phyloP scores from a whole-genome alignment of 179 eudicot genomes.

The Sideroxylon spinosum region DNA sequence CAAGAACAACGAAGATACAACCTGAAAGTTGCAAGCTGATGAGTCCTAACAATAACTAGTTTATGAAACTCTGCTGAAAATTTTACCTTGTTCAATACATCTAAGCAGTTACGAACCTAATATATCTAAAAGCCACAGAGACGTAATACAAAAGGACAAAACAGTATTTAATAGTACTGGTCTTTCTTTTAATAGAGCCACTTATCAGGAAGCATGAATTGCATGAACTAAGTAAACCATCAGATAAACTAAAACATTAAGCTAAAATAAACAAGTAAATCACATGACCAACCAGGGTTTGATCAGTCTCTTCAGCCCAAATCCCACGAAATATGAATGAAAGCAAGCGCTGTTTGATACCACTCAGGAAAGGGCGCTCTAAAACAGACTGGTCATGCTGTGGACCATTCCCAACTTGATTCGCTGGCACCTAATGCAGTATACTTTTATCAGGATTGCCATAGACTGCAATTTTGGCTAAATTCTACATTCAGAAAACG shows the following conservation, averaged over 20 bases:
- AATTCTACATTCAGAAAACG: not conserved
- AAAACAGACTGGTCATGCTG: slow-evolving; percentile 25
- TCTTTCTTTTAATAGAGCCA: not conserved
- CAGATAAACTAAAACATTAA: slow-evolving; percentile 2
- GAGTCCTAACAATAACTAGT: not conserved
- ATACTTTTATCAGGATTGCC: slow-evolving; percentile 34
- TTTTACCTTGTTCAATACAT: not conserved
- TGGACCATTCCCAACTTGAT: slow-evolving; percentile 37
- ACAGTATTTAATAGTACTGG: not conserved
- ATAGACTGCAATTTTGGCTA: slow-evolving; percentile 35
- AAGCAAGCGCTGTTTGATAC: slow-evolving; percentile 87
- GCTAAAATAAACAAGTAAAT: slow-evolving; percentile 1
- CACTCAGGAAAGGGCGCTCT: slow-evolving; percentile 55
- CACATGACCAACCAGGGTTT: slow-evolving; percentile 52
- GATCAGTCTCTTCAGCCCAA: slow-evolving; percentile 88
- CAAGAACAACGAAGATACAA: not conserved
- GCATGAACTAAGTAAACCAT: not conserved
- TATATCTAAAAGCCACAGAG: not conserved
- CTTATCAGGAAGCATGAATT: not conserved
- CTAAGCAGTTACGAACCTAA: slow-evolving; percentile 6
- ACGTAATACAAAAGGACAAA: not conserved
- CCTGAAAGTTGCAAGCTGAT: not conserved
- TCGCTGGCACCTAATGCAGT: slow-evolving; percentile 33
- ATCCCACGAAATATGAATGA: slow-evolving; percentile 79
- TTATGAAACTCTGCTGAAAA: not conserved